These are phyloP conservation scores for Chytridiales sp. DNA, from an alignment of 371 early-diverging fungal species.

Conservation along the genomic window DNA sequence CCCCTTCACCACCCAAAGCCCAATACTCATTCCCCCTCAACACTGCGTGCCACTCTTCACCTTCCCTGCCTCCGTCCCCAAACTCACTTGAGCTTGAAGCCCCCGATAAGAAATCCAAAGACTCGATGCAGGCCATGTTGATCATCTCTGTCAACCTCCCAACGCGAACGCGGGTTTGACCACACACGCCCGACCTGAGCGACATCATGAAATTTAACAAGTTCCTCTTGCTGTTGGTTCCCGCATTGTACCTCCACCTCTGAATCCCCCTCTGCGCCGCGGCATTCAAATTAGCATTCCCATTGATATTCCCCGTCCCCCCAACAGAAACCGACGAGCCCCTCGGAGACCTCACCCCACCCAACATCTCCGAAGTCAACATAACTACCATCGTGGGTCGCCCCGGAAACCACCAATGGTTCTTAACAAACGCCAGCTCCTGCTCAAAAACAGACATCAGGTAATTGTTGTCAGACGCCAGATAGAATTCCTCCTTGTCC, in stretches of 20 bases:
- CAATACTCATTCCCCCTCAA: conserved; percentile 48
- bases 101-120: conserved; percentile 81
- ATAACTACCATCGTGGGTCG: conserved; percentile 80
- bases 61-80: too few species aligned
- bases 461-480: conserved; percentile 80
- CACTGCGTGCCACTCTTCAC: conserved; percentile 70
- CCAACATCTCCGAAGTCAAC: conserved; percentile 76
- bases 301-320: too few species aligned
- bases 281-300: too few species aligned
- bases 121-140: conserved; percentile 75
- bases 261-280: too few species aligned
- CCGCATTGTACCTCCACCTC: conserved; percentile 29
- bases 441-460: conserved; percentile 73
- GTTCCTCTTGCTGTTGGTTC: conserved; percentile 53
- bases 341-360: conserved; percentile 42
- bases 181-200: conserved; percentile 66
- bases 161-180: conserved; percentile 67
- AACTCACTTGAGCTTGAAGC: conserved; percentile 47
- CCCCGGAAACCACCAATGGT: conserved; percentile 76
- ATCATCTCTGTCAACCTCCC: conserved; percentile 75
- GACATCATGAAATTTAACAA: conserved; percentile 83
- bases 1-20: too few species aligned
- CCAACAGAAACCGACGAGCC: neutral
- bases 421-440: conserved; percentile 72
- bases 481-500: conserved; percentile 84